Conservation (phyloP, 225 moss, liverwort and hornwort species). For the Rhytidiadelphus loreus region DNA sequence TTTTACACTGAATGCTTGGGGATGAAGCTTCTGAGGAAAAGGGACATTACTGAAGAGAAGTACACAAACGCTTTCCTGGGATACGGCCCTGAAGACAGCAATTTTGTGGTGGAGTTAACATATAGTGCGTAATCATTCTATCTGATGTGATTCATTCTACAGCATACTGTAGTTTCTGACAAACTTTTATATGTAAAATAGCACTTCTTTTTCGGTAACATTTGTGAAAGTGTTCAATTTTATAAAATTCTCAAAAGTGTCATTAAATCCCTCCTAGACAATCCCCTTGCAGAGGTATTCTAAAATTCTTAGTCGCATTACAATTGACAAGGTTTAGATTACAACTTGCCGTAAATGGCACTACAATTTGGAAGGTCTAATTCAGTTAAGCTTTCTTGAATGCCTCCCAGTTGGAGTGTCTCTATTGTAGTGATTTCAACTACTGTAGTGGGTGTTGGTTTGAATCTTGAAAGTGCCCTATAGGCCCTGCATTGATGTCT, state of each 20-base stretch:
- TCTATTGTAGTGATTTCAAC: not conserved
- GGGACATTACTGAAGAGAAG: slow-evolving; percentile 90
- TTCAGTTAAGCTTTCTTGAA: not conserved
- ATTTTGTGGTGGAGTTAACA: slow-evolving; percentile 95
- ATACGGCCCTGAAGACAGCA: slow-evolving; percentile 87
- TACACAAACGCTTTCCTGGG: slow-evolving; percentile 95
- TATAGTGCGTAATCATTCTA: slow-evolving; percentile 52
- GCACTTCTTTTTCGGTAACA: not conserved
- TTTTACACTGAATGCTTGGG: slow-evolving; percentile 94
- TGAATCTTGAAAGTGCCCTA: not conserved
- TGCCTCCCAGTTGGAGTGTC: not conserved
- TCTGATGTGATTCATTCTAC: not conserved
- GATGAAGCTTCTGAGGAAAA: slow-evolving; percentile 88
- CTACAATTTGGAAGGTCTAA: not conserved
- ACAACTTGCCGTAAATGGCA: not conserved
- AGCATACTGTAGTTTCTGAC: not conserved
- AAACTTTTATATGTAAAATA: not conserved
- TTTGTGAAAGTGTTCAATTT: not conserved
- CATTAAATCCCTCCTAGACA: not conserved
- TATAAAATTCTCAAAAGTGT: not conserved
- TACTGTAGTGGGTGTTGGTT: not conserved
- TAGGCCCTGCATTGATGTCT: not conserved
- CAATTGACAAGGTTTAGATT: not conserved
- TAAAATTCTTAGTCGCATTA: not conserved
- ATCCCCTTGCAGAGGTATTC: not conserved